Evolutionary conservation across 345 rosid species (phyloP).

Genomic region (Gossypioides kirkii): DNA sequence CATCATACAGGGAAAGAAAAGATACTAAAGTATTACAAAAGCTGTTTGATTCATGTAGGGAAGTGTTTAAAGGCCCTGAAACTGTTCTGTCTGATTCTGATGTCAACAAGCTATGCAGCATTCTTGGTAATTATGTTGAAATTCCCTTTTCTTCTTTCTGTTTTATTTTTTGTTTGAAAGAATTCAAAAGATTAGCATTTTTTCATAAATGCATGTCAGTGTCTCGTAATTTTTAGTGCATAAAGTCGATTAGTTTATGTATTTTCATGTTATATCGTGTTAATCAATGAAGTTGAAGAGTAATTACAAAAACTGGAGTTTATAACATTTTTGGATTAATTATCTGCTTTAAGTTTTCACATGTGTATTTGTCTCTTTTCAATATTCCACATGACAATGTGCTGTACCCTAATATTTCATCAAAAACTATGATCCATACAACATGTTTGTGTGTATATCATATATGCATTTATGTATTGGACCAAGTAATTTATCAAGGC

Average conservation of each 20-base stretch:
- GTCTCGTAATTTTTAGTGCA: neutral
- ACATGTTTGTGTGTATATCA: too few relatives aligned
- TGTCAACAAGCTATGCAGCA: conserved; percentile 34
- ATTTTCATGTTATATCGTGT: neutral
- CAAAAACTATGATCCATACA: too few relatives aligned
- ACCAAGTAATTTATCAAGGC: too few relatives aligned
- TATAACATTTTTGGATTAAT: too few relatives aligned
- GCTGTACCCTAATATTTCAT: neutral
- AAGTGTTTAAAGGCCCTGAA: conserved; percentile 55
- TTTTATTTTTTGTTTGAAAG: neutral
- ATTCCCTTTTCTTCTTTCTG: neutral
- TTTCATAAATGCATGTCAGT: neutral
- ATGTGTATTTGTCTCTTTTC: neutral
- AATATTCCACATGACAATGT: neutral
- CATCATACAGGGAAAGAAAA: neutral
- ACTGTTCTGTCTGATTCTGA: conserved; percentile 43
- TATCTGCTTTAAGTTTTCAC: neutral
- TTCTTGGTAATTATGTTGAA: conserved; percentile 39
- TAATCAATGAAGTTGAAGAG: neutral
- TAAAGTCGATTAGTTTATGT: neutral
- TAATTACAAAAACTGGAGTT: neutral
- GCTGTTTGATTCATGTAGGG: conserved; percentile 40
- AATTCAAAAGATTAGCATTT: neutral
- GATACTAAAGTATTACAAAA: conserved; percentile 32
- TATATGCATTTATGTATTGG: too few relatives aligned